phyloP scores from a whole-genome alignment of 495 filamentous ascomycete species.

The Penicillium diatomitis region DNA sequence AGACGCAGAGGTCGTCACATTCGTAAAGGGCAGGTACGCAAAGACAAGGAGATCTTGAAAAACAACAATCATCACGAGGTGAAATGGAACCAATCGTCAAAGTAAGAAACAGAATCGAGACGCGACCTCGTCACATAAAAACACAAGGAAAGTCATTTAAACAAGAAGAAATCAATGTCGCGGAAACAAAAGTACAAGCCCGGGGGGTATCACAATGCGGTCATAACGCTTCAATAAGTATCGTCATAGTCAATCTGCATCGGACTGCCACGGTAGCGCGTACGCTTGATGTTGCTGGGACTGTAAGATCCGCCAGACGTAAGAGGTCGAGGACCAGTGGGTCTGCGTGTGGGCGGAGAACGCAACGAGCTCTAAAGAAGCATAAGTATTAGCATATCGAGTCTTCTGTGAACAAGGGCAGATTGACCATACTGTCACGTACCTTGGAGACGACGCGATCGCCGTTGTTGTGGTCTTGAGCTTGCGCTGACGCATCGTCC shows the following conservation, averaged over 20 bases:
- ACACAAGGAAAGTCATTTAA: slow-evolving; percentile 9
- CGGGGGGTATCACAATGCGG: slow-evolving; percentile 19
- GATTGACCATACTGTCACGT: slow-evolving; percentile 8
- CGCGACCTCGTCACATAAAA: neutral
- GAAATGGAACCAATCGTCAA: neutral
- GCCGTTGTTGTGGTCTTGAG: slow-evolving; percentile 3
- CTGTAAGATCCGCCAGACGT: slow-evolving; percentile 38
- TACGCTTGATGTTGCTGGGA: slow-evolving; percentile 36
- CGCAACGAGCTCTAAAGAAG: slow-evolving; percentile 29
- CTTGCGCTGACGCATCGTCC: slow-evolving; percentile 19
- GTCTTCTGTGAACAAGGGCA: neutral
- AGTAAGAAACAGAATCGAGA: too few species aligned
- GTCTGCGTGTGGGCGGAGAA: slow-evolving; percentile 43
- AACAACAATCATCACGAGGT: neutral
- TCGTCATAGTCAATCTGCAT: slow-evolving; percentile 39
- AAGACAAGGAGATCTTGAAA: too few species aligned
- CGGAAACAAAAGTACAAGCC: slow-evolving; percentile 12
- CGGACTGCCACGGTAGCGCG: slow-evolving; percentile 39
- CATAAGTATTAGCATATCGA: neutral
- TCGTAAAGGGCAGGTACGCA: slow-evolving; percentile 11
- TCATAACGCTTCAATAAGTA: slow-evolving; percentile 20
- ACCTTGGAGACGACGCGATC: slow-evolving; percentile 38
- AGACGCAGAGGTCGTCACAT: slow-evolving; percentile 3
- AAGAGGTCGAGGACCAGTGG: slow-evolving; percentile 46
- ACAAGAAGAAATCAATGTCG: slow-evolving; percentile 1